Percentiles rank a stretch among this genome's conserved stretches.
phyloP scores from a whole-genome alignment of 352 stramenopile species.

The Phytophthora europaea region DNA sequence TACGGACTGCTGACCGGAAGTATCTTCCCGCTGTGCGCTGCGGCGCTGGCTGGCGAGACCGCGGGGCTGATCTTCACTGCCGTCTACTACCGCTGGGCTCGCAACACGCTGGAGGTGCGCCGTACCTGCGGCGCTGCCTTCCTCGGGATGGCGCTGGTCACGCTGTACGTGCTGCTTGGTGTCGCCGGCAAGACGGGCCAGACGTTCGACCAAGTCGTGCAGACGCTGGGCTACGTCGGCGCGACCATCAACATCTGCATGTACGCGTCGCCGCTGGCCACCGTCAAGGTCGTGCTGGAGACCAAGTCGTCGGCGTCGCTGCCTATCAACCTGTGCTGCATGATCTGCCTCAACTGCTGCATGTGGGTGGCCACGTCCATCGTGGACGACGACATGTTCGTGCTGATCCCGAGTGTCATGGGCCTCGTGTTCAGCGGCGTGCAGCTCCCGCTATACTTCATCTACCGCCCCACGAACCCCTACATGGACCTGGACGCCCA shows the following conservation, averaged over 20 bases:
- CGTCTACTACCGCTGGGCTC: conserved; percentile 39
- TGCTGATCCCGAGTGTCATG: conserved; percentile 59
- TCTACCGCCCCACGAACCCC: conserved; percentile 41
- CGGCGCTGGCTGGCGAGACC: conserved; percentile 28
- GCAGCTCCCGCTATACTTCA: conserved; percentile 66
- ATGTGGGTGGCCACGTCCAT: conserved; percentile 66
- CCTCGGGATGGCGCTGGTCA: conserved; percentile 28
- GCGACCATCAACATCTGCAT: conserved; percentile 58
- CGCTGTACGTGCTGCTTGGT: conserved; percentile 52
- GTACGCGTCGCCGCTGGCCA: conserved; percentile 69
- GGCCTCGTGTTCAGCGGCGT: conserved; percentile 48
- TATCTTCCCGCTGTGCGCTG: conserved; percentile 40
- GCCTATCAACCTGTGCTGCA: conserved; percentile 58
- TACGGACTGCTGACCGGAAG: conserved; percentile 43
- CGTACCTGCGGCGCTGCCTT: conserved; percentile 19
- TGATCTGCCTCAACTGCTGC: conserved; percentile 61
- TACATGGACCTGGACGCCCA: conserved; percentile 33
- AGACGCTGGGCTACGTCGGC: conserved; percentile 48
- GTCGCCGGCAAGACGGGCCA: conserved; percentile 45
- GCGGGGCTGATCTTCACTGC: conserved; percentile 31
- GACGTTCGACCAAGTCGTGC: conserved; percentile 21
- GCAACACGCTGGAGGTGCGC: conserved; percentile 23
- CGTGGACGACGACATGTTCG: conserved; percentile 53
- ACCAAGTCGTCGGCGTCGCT: conserved; percentile 67
- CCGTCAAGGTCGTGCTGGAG: conserved; percentile 55